phyloP scores from a whole-genome alignment of 495 filamentous ascomycete genomes.

The Penicillium atrosanguineum region DNA sequence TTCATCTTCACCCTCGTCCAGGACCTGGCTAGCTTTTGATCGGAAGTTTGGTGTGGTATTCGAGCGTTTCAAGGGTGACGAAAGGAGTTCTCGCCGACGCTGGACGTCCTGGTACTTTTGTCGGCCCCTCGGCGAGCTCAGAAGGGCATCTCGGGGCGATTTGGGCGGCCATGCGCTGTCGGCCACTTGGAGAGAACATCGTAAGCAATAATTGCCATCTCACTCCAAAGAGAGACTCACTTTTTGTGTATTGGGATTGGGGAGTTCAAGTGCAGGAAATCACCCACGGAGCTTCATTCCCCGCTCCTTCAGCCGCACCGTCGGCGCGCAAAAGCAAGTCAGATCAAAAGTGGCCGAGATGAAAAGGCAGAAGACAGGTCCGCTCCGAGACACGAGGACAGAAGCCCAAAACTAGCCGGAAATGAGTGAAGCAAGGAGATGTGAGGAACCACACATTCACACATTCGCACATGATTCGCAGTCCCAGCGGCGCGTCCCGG shows the following conservation, averaged over 20 bases:
- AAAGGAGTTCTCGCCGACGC: slow-evolving; percentile 59
- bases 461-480: slow-evolving; percentile 23
- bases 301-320: slow-evolving; percentile 17
- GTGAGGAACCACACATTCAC: slow-evolving; percentile 23
- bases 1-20: slow-evolving; percentile 38
- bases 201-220: background rate
- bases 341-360: background rate
- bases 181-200: slow-evolving; percentile 26
- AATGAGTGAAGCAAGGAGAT: slow-evolving; percentile 7
- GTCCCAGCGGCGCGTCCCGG: slow-evolving; percentile 28
- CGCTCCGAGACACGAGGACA: background rate
- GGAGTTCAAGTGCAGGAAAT: slow-evolving; percentile 2
- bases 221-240: background rate
- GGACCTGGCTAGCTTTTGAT: slow-evolving; percentile 29
- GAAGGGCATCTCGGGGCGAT: slow-evolving; percentile 79
- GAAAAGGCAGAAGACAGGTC: background rate
- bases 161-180: slow-evolving; percentile 78
- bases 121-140: slow-evolving; percentile 78
- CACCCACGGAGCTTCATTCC: slow-evolving; percentile 19
- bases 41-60: slow-evolving; percentile 40
- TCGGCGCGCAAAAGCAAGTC: slow-evolving; percentile 2
- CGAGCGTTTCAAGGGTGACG: slow-evolving; percentile 60
- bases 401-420: background rate
- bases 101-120: slow-evolving; percentile 63
- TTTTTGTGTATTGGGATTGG: background rate